Evolutionary conservation across 768 basidiomycete genomes (phyloP).

Genomic region (Tylopilus cervinicoccineus): DNA sequence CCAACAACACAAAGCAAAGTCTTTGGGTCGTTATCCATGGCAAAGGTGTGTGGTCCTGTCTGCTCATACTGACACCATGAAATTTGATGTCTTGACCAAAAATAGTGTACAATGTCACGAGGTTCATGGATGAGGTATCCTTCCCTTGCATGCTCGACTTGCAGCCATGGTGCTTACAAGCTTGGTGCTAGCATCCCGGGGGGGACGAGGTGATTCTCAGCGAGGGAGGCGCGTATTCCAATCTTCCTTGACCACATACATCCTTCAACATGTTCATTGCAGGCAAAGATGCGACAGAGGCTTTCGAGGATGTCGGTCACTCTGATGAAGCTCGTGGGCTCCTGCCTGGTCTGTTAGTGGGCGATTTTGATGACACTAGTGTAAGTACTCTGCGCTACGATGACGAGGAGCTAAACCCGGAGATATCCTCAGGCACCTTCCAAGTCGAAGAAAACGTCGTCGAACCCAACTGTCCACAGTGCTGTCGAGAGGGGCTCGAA

Average conservation of each 20-base stretch:
- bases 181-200: constrained; percentile 73
- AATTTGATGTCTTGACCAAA: constrained; percentile 4
- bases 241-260: background rate
- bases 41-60: constrained; percentile 54
- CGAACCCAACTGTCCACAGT: constrained; percentile 35
- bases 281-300: constrained; percentile 96
- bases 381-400: constrained; percentile 38
- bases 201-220: constrained; percentile 97
- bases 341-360: constrained; percentile 73
- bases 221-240: constrained; percentile 71
- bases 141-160: background rate
- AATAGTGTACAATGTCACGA: constrained; percentile 88
- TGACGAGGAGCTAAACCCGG: constrained; percentile 2
- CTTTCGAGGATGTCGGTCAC: constrained; percentile 99
- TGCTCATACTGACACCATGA: background rate
- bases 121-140: constrained; percentile 91
- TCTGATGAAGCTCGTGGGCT: constrained; percentile 94
- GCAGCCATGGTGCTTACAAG: constrained; percentile 5
- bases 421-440: constrained; percentile 39
- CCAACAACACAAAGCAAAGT: constrained; percentile 67
- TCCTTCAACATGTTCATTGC: constrained; percentile 11
- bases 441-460: constrained; percentile 47
- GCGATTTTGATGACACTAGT: constrained; percentile 71
- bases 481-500: constrained; percentile 68
- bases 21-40: constrained; percentile 81